phyloP scores from a whole-genome alignment of 768 basidiomycete species.

The Pleurotus tuoliensis region DNA sequence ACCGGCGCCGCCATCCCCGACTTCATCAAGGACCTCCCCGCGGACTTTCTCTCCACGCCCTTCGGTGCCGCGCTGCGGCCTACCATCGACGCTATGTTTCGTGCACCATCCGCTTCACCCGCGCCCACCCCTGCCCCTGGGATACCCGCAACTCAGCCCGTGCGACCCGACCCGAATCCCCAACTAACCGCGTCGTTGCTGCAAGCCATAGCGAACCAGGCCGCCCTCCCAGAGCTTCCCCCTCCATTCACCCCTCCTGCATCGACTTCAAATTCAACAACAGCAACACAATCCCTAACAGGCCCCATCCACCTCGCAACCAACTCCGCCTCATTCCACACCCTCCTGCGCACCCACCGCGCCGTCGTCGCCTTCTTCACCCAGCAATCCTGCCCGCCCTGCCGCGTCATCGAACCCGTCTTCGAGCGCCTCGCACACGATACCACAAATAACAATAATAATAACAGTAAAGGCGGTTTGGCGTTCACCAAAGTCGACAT shows the following conservation, averaged over 20 bases:
- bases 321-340: slow-evolving; percentile 45
- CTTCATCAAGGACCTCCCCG: slow-evolving; percentile 78
- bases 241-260: slow-evolving; percentile 12
- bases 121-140: slow-evolving; percentile 24
- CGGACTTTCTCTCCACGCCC: slow-evolving; percentile 85
- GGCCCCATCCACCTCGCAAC: slow-evolving; percentile 63
- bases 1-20: slow-evolving; percentile 79
- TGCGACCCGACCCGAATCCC: slow-evolving; percentile 38
- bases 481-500: slow-evolving; percentile 87
- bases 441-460: slow-evolving; percentile 37
- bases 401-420: slow-evolving; percentile 77
- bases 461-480: slow-evolving; percentile 37
- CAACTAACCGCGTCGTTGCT: slow-evolving; percentile 51
- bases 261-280: slow-evolving; percentile 20
- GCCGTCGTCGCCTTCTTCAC: slow-evolving; percentile 84
- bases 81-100: slow-evolving; percentile 89
- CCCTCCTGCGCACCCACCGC: slow-evolving; percentile 55
- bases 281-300: slow-evolving; percentile 48
- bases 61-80: slow-evolving; percentile 85
- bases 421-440: slow-evolving; percentile 76
- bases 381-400: slow-evolving; percentile 70
- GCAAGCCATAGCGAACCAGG: slow-evolving; percentile 53
- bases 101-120: slow-evolving; percentile 36
- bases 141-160: slow-evolving; percentile 10
- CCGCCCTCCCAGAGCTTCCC: slow-evolving; percentile 22